Conservation (phyloP, 2,329 filamentous ascomycete genomes). For the Periglandula ipomoeae region DNA sequence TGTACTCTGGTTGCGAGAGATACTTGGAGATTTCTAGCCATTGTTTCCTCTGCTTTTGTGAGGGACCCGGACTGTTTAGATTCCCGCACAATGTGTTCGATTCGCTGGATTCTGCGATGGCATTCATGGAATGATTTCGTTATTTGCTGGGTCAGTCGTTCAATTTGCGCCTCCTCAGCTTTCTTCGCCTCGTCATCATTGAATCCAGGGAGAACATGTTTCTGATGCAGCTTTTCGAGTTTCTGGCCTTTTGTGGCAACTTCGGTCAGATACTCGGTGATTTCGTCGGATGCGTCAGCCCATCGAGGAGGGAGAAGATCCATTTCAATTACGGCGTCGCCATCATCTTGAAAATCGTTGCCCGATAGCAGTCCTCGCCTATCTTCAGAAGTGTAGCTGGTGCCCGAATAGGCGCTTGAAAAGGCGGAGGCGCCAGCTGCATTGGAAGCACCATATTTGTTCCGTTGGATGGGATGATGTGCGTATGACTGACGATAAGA, state of each 20-base stretch:
- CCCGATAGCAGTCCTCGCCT: conserved; percentile 75
- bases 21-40: conserved; percentile 94
- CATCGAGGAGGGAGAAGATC: conserved; percentile 89
- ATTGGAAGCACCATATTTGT: conserved; percentile 47
- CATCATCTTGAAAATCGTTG: conserved; percentile 71
- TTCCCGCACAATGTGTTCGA: conserved; percentile 81
- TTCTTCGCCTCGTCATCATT: conserved; percentile 88
- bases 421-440: conserved; percentile 45
- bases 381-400: conserved; percentile 37
- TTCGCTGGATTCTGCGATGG: conserved; percentile 76
- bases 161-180: conserved; percentile 82
- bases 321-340: conserved; percentile 97
- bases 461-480: conserved; percentile 84
- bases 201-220: conserved; percentile 92
- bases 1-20: conserved; percentile 82
- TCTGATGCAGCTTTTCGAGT: conserved; percentile 89
- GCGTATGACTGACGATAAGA: conserved; percentile 98
- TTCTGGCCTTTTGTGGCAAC: conserved; percentile 76
- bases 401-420: conserved; percentile 47
- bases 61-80: conserved; percentile 63
- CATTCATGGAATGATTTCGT: conserved; percentile 85
- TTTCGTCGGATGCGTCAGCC: conserved; percentile 92
- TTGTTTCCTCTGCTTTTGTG: conserved; percentile 78
- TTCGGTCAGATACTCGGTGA: conserved; percentile 70
- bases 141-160: conserved; percentile 80